Conservation (phyloP, 2,329 filamentous ascomycete species). For the Pestalotiopsis sp. region DNA sequence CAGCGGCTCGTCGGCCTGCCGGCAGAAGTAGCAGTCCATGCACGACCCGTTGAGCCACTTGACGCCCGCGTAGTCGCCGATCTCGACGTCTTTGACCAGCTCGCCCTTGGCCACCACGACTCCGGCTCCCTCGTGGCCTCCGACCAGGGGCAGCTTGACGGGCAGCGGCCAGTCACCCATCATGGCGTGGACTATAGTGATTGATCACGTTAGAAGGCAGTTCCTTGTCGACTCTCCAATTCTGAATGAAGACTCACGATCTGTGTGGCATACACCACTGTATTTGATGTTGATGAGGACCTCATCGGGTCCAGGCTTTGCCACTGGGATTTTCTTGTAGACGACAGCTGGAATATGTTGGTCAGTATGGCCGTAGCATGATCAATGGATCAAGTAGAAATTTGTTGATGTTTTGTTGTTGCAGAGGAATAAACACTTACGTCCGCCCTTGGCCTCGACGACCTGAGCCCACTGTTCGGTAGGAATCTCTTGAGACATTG, state of each 20-base stretch:
- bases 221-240: neutral
- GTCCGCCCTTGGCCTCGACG: conserved; percentile 70
- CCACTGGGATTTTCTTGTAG: conserved; percentile 82
- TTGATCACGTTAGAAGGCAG: neutral
- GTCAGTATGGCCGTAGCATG: neutral
- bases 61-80: conserved; percentile 85
- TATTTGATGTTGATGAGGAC: conserved; percentile 90
- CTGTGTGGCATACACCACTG: conserved; percentile 89
- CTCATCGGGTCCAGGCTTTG: conserved; percentile 81
- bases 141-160: conserved; percentile 83
- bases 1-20: conserved; percentile 77
- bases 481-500: conserved; percentile 56
- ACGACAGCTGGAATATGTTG: conserved; percentile 48
- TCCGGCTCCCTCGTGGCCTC: conserved; percentile 79
- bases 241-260: conserved; percentile 37
- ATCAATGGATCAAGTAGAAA: neutral
- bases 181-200: conserved; percentile 58
- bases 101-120: conserved; percentile 78
- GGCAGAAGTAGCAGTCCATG: conserved; percentile 80
- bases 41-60: conserved; percentile 94
- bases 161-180: conserved; percentile 86
- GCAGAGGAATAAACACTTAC: conserved; percentile 4
- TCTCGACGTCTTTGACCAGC: conserved; percentile 73
- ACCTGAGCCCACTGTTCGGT: conserved; percentile 90
- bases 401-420: neutral